These are phyloP conservation scores for Lachancea kluyveri DNA, from an alignment of 805 yeast species.

Conservation along the genomic window DNA sequence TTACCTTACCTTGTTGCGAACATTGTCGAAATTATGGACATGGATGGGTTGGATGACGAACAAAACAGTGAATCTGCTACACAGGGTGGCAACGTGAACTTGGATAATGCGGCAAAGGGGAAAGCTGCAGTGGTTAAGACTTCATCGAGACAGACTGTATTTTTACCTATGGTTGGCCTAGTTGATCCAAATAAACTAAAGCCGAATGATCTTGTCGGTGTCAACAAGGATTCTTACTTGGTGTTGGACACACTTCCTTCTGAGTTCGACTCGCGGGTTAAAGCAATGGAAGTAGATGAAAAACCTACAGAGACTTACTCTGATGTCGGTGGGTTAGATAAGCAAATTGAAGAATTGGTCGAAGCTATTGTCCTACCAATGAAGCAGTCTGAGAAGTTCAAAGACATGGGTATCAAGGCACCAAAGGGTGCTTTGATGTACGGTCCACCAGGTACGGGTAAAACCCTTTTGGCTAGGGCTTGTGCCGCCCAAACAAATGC, in stretches of 20 bases:
- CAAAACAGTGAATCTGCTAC: conserved; percentile 44
- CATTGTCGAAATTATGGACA: conserved; percentile 88
- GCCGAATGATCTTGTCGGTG: conserved; percentile 98
- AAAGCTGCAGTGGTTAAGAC: conserved; percentile 98
- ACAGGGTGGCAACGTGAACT: conserved; percentile 93
- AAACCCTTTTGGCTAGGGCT: conserved; percentile 93
- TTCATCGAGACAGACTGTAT: conserved; percentile 95
- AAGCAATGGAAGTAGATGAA: conserved; percentile 99
- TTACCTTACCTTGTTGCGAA: conserved; percentile 95
- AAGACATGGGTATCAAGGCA: conserved; percentile 88
- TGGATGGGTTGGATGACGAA: conserved; percentile 78
- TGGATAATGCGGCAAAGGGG: conserved; percentile 85
- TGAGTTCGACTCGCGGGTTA: conserved; percentile 94
- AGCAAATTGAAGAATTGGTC: conserved; percentile 95
- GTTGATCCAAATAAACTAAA: conserved; percentile 87
- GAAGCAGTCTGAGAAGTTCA: conserved; percentile 97
- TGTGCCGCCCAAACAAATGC: conserved; percentile 99
- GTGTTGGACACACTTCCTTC: conserved; percentile 93
- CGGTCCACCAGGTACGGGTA: conserved; percentile 99
- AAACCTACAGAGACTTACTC: conserved; percentile 96
- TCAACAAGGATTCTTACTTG: conserved; percentile 91
- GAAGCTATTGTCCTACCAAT: conserved; percentile 98
- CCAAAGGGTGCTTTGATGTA: conserved; percentile 98
- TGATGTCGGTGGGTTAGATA: conserved; percentile 97
- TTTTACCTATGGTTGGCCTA: conserved; percentile 89